phyloP scores from a whole-genome alignment of 768 basidiomycete species.

The Paxillus involutus region DNA sequence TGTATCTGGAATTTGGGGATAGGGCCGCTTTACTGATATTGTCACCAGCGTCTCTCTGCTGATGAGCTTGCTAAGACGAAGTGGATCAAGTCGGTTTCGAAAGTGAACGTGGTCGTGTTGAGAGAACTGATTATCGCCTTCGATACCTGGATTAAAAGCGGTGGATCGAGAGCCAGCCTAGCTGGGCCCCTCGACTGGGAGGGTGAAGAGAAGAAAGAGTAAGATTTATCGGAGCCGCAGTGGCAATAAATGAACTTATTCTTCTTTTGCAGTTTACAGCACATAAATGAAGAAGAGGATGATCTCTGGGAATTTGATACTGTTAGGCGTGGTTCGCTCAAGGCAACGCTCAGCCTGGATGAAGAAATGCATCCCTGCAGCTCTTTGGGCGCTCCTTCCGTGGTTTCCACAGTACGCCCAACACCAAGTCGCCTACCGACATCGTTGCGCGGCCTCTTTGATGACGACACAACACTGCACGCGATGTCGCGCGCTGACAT shows the following conservation, averaged over 20 bases:
- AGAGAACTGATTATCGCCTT: slow-evolving; percentile 82
- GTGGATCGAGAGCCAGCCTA: slow-evolving; percentile 76
- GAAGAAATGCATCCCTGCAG: slow-evolving; percentile 21
- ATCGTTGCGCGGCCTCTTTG: slow-evolving; percentile 79
- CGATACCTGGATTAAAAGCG: slow-evolving; percentile 65
- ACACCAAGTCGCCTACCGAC: slow-evolving; percentile 61
- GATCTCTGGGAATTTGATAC: slow-evolving; percentile 79
- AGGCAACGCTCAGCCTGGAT: slow-evolving; percentile 19
- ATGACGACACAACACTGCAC: slow-evolving; percentile 45
- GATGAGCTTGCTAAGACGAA: slow-evolving; percentile 86
- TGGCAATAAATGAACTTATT: slow-evolving; percentile 6
- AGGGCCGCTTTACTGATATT: slow-evolving; percentile 5
- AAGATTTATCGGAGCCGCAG: slow-evolving; percentile 2
- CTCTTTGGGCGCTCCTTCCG: slow-evolving; percentile 12
- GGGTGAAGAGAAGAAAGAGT: slow-evolving; percentile 62
- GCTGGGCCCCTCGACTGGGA: slow-evolving; percentile 74
- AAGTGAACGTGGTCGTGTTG: slow-evolving; percentile 63
- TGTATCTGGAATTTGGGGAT: slow-evolving; percentile 18
- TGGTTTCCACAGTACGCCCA: slow-evolving; percentile 51
- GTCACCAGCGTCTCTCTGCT: slow-evolving; percentile 72
- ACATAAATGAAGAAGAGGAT: slow-evolving; percentile 27
- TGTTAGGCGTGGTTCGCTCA: slow-evolving; percentile 44
- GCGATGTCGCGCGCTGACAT: slow-evolving; percentile 17
- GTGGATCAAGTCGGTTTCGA: slow-evolving; percentile 83
- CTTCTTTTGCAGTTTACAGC: slow-evolving; percentile 16